Conservation (phyloP, 345 rosid genomes). For the Cochlearia excelsa region DNA sequence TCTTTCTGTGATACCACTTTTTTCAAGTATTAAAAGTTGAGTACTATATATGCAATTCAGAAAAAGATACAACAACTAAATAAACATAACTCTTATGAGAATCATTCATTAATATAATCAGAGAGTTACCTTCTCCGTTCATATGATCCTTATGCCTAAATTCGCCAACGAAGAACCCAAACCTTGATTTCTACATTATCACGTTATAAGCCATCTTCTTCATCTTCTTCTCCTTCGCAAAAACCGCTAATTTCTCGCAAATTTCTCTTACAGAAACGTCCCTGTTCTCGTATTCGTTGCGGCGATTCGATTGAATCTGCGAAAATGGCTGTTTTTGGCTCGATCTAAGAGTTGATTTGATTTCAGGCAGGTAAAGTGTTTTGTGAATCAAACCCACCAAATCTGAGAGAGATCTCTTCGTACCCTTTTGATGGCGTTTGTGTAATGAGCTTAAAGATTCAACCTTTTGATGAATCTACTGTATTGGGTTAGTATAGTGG, state of each 20-base stretch:
- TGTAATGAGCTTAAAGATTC: background rate
- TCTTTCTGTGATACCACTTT: too few relatives aligned
- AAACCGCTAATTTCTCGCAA: slow-evolving; percentile 7
- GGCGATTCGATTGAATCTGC: slow-evolving; percentile 16
- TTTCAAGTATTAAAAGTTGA: background rate
- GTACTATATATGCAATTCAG: slow-evolving; percentile 18
- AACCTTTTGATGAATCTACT: slow-evolving; percentile 19
- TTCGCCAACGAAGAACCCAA: slow-evolving; percentile 6
- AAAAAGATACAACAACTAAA: background rate
- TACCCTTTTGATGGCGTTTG: background rate
- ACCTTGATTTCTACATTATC: slow-evolving; percentile 7
- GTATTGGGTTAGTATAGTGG: slow-evolving; percentile 12
- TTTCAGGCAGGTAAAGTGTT: slow-evolving; percentile 21
- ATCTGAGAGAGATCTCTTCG: slow-evolving; percentile 8
- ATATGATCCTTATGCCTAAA: slow-evolving; percentile 10
- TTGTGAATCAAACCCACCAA: slow-evolving; percentile 20
- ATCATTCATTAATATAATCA: too few relatives aligned
- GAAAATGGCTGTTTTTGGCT: slow-evolving; percentile 10
- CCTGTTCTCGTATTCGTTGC: slow-evolving; percentile 14
- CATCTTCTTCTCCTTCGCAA: slow-evolving; percentile 8
- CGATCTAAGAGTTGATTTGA: slow-evolving; percentile 21
- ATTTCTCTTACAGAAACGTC: slow-evolving; percentile 9
- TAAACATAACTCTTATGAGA: too few relatives aligned
- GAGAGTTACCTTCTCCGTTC: slow-evolving; percentile 9
- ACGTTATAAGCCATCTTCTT: slow-evolving; percentile 1